A percentile compares a stretch with the other conserved stretches of the same genome.
phyloP scores from a whole-genome alignment of 192 early-diverging fungal species.

The Linnemannia elongata region DNA sequence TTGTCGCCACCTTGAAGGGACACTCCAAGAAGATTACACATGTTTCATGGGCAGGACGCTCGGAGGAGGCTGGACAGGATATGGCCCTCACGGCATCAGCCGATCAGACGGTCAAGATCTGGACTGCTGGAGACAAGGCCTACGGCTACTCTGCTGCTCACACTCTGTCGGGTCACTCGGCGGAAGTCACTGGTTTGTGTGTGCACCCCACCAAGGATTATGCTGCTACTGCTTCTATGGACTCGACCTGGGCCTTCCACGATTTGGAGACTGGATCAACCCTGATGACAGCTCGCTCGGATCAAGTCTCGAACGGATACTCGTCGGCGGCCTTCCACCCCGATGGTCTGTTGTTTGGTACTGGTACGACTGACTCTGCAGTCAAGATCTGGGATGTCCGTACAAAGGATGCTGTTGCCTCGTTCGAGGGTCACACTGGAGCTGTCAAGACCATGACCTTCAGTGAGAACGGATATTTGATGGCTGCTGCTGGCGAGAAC shows the following conservation, averaged over 20 bases:
- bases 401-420: constrained; percentile 71
- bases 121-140: constrained; percentile 68
- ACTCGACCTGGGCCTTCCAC: constrained; percentile 87
- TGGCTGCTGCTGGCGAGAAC: constrained; percentile 82
- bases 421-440: constrained; percentile 74
- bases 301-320: constrained; percentile 69
- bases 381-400: constrained; percentile 91
- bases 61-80: constrained; percentile 62
- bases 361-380: constrained; percentile 77
- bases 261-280: constrained; percentile 75
- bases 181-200: constrained; percentile 79
- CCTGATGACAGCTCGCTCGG: constrained; percentile 58
- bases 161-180: constrained; percentile 76
- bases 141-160: constrained; percentile 54
- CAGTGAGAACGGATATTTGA: constrained; percentile 94
- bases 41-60: constrained; percentile 75
- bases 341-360: constrained; percentile 90
- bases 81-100: constrained; percentile 79
- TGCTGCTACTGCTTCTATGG: constrained; percentile 79
- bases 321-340: constrained; percentile 86
- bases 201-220: constrained; percentile 88
- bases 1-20: constrained; percentile 80
- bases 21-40: constrained; percentile 85
- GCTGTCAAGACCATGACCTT: constrained; percentile 83
- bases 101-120: constrained; percentile 88